phyloP scores from a whole-genome alignment of 2,329 filamentous ascomycete genomes.

The Ceratocystis ficicola region DNA sequence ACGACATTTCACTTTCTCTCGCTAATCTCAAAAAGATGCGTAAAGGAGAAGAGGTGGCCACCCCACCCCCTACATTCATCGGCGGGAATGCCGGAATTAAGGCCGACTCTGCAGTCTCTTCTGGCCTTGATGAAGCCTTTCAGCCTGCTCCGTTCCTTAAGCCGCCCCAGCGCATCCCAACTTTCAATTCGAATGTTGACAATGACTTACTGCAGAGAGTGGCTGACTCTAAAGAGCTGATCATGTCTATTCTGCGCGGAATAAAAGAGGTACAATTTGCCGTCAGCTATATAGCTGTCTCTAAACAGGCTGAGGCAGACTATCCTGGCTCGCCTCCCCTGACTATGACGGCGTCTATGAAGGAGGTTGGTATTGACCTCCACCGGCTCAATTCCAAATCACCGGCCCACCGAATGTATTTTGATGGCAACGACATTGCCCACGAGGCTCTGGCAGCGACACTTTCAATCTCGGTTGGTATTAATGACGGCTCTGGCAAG shows the following conservation, averaged over 20 bases:
- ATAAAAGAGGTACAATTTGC: constrained; percentile 96
- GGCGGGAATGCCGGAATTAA: background rate
- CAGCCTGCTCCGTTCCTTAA: constrained; percentile 17
- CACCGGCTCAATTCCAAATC: constrained; percentile 85
- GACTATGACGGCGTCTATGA: constrained; percentile 66
- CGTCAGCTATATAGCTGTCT: constrained; percentile 78
- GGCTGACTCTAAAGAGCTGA: constrained; percentile 84
- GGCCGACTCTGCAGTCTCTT: background rate
- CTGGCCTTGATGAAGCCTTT: constrained; percentile 31
- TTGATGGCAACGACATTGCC: constrained; percentile 79
- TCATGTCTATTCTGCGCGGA: constrained; percentile 76
- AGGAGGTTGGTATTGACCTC: constrained; percentile 87
- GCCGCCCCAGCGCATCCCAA: constrained; percentile 15
- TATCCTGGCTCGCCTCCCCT: constrained; percentile 61
- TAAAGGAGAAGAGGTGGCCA: background rate
- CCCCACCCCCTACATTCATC: background rate
- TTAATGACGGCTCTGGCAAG: constrained; percentile 79
- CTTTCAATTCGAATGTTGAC: constrained; percentile 20
- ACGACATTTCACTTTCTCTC: constrained; percentile 67
- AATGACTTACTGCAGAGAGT: constrained; percentile 62
- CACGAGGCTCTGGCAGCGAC: constrained; percentile 89
- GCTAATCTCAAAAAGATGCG: constrained; percentile 52
- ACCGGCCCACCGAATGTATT: constrained; percentile 96
- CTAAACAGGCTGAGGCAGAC: constrained; percentile 61
- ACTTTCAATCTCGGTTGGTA: constrained; percentile 78